These are phyloP conservation scores for Psilocybe mexicana DNA, from an alignment of 1,284 basidiomycete genomes.

Conservation along the genomic window DNA sequence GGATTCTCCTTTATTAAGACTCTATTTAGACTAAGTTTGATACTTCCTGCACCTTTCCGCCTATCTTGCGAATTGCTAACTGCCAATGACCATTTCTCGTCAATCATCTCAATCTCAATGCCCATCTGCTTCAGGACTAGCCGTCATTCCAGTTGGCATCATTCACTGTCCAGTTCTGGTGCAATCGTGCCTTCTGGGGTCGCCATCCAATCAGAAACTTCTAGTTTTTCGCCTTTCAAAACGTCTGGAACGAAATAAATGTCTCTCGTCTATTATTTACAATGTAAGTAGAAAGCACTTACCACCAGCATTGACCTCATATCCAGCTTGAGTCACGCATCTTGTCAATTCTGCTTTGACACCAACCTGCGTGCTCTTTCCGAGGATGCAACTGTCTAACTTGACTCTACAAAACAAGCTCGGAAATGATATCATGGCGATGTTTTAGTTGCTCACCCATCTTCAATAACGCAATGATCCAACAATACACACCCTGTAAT, in stretches of 20 bases:
- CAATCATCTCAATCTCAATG: no score
- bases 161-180: slow-evolving; percentile 24
- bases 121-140: background rate
- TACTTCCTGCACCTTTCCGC: no score
- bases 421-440: background rate
- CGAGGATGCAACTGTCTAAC: slow-evolving; percentile 87
- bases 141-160: background rate
- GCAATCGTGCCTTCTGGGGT: slow-evolving; percentile 34
- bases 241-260: slow-evolving; percentile 37
- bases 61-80: no score
- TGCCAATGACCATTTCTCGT: no score
- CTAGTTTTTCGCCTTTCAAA: slow-evolving; percentile 66
- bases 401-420: slow-evolving; percentile 62
- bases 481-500: slow-evolving; percentile 87
- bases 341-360: slow-evolving; percentile 77
- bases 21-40: no score
- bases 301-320: slow-evolving; percentile 78
- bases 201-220: slow-evolving; percentile 61
- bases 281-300: slow-evolving; percentile 24
- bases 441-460: slow-evolving; percentile 64
- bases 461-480: slow-evolving; percentile 87
- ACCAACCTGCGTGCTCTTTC: slow-evolving; percentile 81
- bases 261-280: background rate
- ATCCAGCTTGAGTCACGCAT: slow-evolving; percentile 89
- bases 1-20: background rate